Evolutionary conservation across 2,329 filamentous ascomycete species (phyloP).

Genomic region (Penicillium rolfsii): DNA sequence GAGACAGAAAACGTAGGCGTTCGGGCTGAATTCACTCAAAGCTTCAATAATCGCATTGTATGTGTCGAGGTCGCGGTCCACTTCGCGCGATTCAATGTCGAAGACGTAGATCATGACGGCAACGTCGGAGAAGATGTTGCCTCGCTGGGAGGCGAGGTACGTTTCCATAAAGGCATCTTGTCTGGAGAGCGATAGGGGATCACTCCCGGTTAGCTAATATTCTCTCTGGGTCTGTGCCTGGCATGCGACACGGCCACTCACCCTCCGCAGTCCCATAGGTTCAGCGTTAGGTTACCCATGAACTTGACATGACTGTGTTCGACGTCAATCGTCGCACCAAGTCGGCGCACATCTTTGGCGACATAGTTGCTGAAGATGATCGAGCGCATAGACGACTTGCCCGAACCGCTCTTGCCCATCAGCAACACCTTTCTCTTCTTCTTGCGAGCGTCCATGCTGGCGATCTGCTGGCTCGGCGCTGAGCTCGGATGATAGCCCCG

Average conservation of each 20-base stretch:
- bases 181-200: conserved; percentile 47
- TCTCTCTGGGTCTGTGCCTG: too few species aligned
- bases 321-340: conserved; percentile 97
- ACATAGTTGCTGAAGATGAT: conserved; percentile 99
- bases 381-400: conserved; percentile 96
- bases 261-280: conserved; percentile 98
- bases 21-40: conserved; percentile 78
- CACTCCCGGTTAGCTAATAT: not conserved
- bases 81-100: conserved; percentile 94
- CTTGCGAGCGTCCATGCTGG: conserved; percentile 50
- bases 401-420: conserved; percentile 95
- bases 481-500: conserved; percentile 28
- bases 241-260: conserved; percentile 45
- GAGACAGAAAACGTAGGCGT: conserved; percentile 86
- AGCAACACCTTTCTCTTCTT: conserved; percentile 87
- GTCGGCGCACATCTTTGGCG: conserved; percentile 86
- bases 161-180: conserved; percentile 99
- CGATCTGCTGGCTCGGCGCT: conserved; percentile 16
- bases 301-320: conserved; percentile 99
- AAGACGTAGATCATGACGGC: conserved; percentile 99
- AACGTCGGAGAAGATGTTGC: conserved; percentile 95
- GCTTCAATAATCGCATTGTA: conserved; percentile 90
- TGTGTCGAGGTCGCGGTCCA: conserved; percentile 87
- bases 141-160: conserved; percentile 91
- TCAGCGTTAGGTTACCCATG: conserved; percentile 94